Evolutionary conservation across 148 eudicot genomes (phyloP), one percentile per base, ranked within the genome.

Genomic region (Rhododendron mucronatum): DNA sequence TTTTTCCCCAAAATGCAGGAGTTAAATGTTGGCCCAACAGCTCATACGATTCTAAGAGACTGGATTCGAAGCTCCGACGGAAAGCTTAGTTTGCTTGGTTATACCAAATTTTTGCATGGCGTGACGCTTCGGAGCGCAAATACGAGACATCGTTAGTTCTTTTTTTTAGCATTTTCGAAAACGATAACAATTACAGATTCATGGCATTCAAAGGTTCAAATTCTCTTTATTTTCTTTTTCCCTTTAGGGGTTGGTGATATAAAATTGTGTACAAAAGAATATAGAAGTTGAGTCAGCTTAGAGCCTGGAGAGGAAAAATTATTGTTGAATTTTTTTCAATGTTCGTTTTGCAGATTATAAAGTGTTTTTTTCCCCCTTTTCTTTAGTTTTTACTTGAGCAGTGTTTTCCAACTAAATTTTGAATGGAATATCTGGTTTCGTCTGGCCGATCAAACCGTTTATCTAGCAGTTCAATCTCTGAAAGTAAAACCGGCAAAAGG

Each of bases 21-120:
- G 88, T 84, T 93, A 86, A 92, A 93, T 87, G 91, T 93, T 35
- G 95, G 95, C 55, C 85, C 90, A 13, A 86, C 89, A 71, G 95
- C 94, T 59, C 87, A 92, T 87, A 67, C 87, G 16, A 86, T 91
- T 50, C 89, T 92, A 59, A 93, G 75, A 78, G 95, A 93, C 65
- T 93, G 95, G 95, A 92, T 92, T 51, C 87, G 94, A 63, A 85
- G 80, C 86, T 87, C 93, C 12, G 94, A 93, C 33, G 94, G 95
- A 55, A 93, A 90, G 74, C 89, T 92, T 86, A 93, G 90, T 88
- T 91, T 91, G 48, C 90, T 92, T 65, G 95, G 94, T 61, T 93
- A 90, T 88, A 93, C 94, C 44, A 92, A 93, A 91, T 92, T 92
- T 92, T 91, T 93, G 90, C 94, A 93, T 85, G 95, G 95, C 50